Conservation (phyloP, 1,284 basidiomycete species). For the Sporisorium sorghi region DNA sequence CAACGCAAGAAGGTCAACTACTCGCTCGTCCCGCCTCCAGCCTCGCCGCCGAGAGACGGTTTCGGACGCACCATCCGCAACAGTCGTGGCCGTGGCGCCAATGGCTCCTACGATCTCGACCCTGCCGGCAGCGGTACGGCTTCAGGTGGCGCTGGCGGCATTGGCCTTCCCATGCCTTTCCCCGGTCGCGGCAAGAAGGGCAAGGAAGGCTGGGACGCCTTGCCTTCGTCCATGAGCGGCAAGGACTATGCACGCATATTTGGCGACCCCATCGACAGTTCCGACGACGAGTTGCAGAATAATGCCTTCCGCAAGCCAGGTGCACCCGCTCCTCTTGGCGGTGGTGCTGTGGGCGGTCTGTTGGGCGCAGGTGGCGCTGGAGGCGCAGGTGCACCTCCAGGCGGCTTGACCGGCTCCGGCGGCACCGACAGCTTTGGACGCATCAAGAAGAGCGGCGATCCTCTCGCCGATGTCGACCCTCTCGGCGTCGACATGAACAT, state of each 20-base stretch:
- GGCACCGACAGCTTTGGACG: conserved; percentile 51
- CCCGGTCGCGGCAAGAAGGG: conserved; percentile 52
- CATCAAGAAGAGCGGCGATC: conserved; percentile 70
- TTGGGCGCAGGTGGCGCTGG: conserved; percentile 53
- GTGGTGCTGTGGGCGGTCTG: conserved; percentile 40
- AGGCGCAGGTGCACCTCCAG: conserved; percentile 45
- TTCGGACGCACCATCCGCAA: conserved; percentile 58
- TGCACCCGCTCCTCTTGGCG: conserved; percentile 35
- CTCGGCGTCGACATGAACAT: conserved; percentile 92
- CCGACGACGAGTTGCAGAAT: conserved; percentile 63
- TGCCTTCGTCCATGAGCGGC: conserved; percentile 63
- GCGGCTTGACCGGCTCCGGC: conserved; percentile 44
- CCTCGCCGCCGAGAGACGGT: conserved; percentile 57
- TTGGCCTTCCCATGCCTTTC: conserved; percentile 54
- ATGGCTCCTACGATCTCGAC: conserved; percentile 40
- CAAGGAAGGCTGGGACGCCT: conserved; percentile 57
- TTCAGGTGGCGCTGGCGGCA: conserved; percentile 15
- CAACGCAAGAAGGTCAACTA: conserved; percentile 68
- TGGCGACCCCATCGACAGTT: conserved; percentile 62
- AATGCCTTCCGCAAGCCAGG: conserved; percentile 49
- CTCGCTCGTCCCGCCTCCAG: conserved; percentile 60
- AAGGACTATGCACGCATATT: conserved; percentile 66
- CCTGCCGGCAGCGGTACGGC: conserved; percentile 21
- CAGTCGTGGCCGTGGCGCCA: conserved; percentile 28
- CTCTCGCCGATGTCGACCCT: conserved; percentile 95